Evolutionary conservation across 495 filamentous ascomycete species (phyloP).

Genomic region (Acidiella bohemica): DNA sequence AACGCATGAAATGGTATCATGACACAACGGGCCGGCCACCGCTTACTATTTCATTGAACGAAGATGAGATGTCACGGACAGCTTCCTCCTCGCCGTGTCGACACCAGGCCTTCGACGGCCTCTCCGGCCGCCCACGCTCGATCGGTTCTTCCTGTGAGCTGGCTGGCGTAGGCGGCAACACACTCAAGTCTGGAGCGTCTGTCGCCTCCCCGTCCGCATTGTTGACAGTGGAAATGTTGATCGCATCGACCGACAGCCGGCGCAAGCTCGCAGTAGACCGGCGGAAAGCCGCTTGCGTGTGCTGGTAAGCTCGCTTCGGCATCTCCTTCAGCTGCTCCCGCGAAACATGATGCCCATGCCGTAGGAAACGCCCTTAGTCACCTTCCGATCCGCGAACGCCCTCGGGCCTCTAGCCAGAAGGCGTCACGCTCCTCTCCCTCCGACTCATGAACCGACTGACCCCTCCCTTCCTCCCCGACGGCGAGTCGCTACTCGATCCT

Average conservation of each 20-base stretch:
- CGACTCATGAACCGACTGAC: slow-evolving; percentile 8
- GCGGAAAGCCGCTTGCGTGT: slow-evolving; percentile 8
- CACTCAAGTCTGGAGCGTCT: too few relatives aligned
- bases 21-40: neutral
- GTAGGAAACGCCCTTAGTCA: too few relatives aligned
- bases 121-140: too few relatives aligned
- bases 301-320: slow-evolving; percentile 1
- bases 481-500: slow-evolving; percentile 10
- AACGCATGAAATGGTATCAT: neutral
- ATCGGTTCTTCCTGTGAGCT: too few relatives aligned
- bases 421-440: slow-evolving; percentile 15
- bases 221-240: neutral
- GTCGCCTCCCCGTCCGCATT: neutral
- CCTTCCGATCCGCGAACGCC: neutral
- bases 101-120: too few relatives aligned
- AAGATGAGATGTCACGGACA: neutral
- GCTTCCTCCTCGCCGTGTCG: neutral
- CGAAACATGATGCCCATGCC: neutral
- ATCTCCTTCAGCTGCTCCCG: slow-evolving; percentile 6
- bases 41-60: neutral
- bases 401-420: slow-evolving; percentile 10
- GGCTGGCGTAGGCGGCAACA: too few relatives aligned
- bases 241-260: slow-evolving; percentile 4
- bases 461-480: slow-evolving; percentile 4
- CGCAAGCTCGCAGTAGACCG: slow-evolving; percentile 1